Evolutionary conservation across 148 eudicot species (phyloP).

Genomic region (Oxyria digyna): DNA sequence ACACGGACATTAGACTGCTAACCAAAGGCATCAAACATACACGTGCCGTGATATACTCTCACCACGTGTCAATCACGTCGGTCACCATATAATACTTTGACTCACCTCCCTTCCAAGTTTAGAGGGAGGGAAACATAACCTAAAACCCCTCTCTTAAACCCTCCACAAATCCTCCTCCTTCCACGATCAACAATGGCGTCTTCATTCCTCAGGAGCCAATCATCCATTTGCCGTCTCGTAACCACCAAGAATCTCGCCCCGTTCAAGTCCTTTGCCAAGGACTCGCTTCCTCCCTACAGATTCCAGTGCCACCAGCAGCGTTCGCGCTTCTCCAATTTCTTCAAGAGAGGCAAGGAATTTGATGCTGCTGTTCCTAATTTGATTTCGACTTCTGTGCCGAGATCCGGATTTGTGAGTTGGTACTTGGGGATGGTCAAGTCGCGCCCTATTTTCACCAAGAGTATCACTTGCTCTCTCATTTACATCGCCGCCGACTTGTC

Average conservation of each 20-base stretch:
- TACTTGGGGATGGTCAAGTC: conserved; percentile 66
- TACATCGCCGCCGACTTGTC: conserved; percentile 77
- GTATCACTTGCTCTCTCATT: conserved; percentile 57
- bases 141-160: not conserved
- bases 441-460: conserved; percentile 69
- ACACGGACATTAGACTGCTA: not conserved
- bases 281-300: not conserved
- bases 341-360: conserved; percentile 17
- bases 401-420: conserved; percentile 51
- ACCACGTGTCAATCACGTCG: not conserved
- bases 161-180: not conserved
- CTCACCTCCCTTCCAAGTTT: not conserved
- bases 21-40: not conserved
- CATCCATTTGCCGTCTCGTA: conserved; percentile 1
- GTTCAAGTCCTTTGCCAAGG: not conserved
- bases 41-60: not conserved
- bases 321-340: conserved; percentile 14
- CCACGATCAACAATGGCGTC: conserved; percentile 5
- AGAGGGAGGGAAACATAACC: not conserved
- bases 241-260: not conserved
- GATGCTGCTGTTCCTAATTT: conserved; percentile 19
- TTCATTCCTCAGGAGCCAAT: conserved; percentile 1
- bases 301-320: conserved; percentile 1
- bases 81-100: not conserved
- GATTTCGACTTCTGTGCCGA: conserved; percentile 7